phyloP scores from a whole-genome alignment of 2,329 filamentous ascomycete species.

The Colletotrichum coccodes region DNA sequence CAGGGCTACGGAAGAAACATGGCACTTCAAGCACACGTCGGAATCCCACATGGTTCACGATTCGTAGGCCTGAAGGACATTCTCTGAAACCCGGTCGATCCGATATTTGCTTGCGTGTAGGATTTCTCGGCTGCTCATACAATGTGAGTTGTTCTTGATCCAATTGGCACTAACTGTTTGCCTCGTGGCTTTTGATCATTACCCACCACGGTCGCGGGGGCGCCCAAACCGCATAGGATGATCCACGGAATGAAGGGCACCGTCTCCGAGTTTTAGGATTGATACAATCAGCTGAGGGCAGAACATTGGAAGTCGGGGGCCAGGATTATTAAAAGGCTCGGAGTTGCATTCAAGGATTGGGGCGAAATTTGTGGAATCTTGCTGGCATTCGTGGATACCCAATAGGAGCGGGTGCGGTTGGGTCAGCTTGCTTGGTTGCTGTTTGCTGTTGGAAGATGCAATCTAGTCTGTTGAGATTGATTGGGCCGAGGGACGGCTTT shows the following conservation, averaged over 20 bases:
- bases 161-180: not conserved
- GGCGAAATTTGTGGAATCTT: not conserved
- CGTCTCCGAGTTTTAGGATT: not conserved
- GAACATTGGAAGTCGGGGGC: not conserved
- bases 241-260: not conserved
- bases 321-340: not conserved
- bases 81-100: too few relatives aligned
- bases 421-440: not conserved
- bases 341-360: not conserved
- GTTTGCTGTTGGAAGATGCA: not conserved
- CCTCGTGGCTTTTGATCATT: not conserved
- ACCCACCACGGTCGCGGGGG: not conserved
- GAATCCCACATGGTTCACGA: not conserved
- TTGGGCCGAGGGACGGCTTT: not conserved
- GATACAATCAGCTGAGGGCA: not conserved
- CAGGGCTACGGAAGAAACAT: not conserved
- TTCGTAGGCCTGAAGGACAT: not conserved
- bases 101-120: too few relatives aligned
- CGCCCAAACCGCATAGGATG: not conserved
- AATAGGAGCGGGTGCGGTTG: not conserved
- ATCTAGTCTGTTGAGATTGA: not conserved
- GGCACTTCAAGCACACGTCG: not conserved
- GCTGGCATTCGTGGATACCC: not conserved
- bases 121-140: not conserved
- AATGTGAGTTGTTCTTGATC: not conserved